Percentiles rank a stretch among this genome's conserved stretches.
These are phyloP conservation scores for Rhodotorula sp. DNA, from an alignment of 1,284 basidiomycete species.

Conservation along the genomic window DNA sequence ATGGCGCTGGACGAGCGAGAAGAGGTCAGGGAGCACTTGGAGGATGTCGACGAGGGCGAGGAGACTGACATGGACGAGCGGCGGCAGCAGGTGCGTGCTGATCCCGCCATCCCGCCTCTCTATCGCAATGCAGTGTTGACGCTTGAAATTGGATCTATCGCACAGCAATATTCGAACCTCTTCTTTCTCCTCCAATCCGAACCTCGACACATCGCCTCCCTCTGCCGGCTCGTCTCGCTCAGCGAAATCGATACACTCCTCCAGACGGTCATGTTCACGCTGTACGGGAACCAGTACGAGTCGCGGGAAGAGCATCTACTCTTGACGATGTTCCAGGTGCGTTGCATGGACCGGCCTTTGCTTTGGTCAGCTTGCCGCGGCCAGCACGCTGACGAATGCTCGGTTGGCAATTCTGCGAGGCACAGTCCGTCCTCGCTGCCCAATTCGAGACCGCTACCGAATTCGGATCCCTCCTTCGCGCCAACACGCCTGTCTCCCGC, in stretches of 20 bases:
- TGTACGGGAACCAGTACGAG: slow-evolving; percentile 99
- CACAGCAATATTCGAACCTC: slow-evolving; percentile 91
- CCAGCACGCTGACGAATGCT: not conserved
- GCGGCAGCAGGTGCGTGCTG: slow-evolving; percentile 57
- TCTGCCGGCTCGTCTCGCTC: slow-evolving; percentile 94
- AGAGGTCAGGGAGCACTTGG: slow-evolving; percentile 87
- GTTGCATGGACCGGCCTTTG: slow-evolving; percentile 19
- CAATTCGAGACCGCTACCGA: slow-evolving; percentile 98
- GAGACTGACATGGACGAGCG: slow-evolving; percentile 71
- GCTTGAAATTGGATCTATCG: not conserved
- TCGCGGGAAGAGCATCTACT: slow-evolving; percentile 96
- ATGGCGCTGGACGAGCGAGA: slow-evolving; percentile 55
- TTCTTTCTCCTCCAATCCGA: slow-evolving; percentile 98
- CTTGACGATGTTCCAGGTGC: slow-evolving; percentile 88
- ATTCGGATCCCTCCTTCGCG: slow-evolving; percentile 92
- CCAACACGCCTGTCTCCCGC: slow-evolving; percentile 96
- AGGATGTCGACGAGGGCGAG: slow-evolving; percentile 72
- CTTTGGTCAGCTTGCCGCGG: not conserved
- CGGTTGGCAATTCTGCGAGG: slow-evolving; percentile 32
- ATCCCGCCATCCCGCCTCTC: not conserved
- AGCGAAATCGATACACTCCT: slow-evolving; percentile 97
- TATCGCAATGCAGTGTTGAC: not conserved
- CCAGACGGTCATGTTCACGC: slow-evolving; percentile 99
- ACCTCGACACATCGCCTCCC: slow-evolving; percentile 89
- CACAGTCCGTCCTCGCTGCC: slow-evolving; percentile 87